Evolutionary conservation across 2,329 filamentous ascomycete genomes (phyloP).

Genomic region (Neophaeococcomyces mojaviensis): DNA sequence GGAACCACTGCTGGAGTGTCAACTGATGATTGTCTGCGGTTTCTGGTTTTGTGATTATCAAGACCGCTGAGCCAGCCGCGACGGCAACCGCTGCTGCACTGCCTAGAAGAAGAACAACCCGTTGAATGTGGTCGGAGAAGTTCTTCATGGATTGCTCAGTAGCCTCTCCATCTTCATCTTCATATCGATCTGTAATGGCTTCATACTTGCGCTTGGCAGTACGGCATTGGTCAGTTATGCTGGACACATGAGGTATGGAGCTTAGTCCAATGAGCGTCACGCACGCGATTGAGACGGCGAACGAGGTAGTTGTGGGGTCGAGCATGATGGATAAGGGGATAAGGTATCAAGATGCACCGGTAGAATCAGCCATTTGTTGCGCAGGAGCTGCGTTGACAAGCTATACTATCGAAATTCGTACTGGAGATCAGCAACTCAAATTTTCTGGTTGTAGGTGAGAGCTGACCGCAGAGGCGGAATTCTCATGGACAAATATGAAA

Average conservation of each 20-base stretch:
- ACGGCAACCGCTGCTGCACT: neutral
- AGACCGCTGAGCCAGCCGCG: conserved; percentile 41
- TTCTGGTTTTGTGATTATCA: conserved; percentile 38
- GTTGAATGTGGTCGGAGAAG: conserved; percentile 56
- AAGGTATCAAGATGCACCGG: neutral
- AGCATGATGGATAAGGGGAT: neutral
- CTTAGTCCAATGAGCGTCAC: conserved; percentile 8
- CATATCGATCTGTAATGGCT: conserved; percentile 44
- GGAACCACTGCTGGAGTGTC: conserved; percentile 53
- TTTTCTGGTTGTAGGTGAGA: too few species aligned
- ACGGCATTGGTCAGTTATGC: conserved; percentile 4
- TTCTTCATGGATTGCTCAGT: conserved; percentile 54
- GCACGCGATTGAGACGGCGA: conserved; percentile 11
- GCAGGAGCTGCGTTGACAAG: too few species aligned
- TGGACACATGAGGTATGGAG: conserved; percentile 9
- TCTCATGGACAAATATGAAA: too few species aligned
- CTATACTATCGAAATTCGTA: too few species aligned
- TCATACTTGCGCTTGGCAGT: conserved; percentile 13
- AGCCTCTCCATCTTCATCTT: conserved; percentile 63
- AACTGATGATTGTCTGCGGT: conserved; percentile 28
- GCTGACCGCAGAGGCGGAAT: too few species aligned
- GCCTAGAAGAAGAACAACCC: conserved; percentile 43
- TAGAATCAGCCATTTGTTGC: neutral
- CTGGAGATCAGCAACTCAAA: too few species aligned
- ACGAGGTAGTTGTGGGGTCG: neutral